phyloP scores from a whole-genome alignment of 768 basidiomycete genomes.

The Baorangia bicolor region DNA sequence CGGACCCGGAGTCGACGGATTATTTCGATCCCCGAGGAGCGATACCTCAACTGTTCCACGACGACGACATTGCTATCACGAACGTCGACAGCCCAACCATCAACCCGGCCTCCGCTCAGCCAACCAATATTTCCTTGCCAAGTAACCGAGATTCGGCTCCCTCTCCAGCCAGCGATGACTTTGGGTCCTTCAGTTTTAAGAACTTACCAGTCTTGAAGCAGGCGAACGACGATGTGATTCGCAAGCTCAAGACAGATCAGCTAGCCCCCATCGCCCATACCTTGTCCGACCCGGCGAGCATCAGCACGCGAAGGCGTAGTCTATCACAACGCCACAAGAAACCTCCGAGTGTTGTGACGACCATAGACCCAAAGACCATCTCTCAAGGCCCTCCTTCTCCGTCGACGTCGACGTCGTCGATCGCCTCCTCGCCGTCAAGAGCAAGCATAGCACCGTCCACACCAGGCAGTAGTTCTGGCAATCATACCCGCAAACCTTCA shows the following conservation, averaged over 20 bases:
- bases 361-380: conserved; percentile 58
- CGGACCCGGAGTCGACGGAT: conserved; percentile 98
- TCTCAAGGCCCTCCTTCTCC: conserved; percentile 87
- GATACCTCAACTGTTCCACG: conserved; percentile 85
- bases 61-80: conserved; percentile 72
- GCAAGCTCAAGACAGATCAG: conserved; percentile 91
- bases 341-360: conserved; percentile 75
- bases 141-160: conserved; percentile 42
- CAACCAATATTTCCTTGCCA: conserved; percentile 22
- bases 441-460: conserved; percentile 70
- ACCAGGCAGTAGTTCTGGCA: conserved; percentile 54
- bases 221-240: conserved; percentile 97
- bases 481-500: conserved; percentile 81
- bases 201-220: conserved; percentile 95
- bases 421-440: conserved; percentile 86
- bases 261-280: conserved; percentile 75
- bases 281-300: conserved; percentile 57
- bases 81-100: conserved; percentile 45
- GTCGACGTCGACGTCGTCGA: conserved; percentile 87
- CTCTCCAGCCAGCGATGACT: conserved; percentile 79
- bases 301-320: conserved; percentile 71
- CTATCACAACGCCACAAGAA: conserved; percentile 80
- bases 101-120: conserved; percentile 18
- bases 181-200: conserved; percentile 98
- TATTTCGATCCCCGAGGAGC: conserved; percentile 98